Conservation (phyloP, 805 yeast genomes). For the Schwanniomyces polymorphus region DNA sequence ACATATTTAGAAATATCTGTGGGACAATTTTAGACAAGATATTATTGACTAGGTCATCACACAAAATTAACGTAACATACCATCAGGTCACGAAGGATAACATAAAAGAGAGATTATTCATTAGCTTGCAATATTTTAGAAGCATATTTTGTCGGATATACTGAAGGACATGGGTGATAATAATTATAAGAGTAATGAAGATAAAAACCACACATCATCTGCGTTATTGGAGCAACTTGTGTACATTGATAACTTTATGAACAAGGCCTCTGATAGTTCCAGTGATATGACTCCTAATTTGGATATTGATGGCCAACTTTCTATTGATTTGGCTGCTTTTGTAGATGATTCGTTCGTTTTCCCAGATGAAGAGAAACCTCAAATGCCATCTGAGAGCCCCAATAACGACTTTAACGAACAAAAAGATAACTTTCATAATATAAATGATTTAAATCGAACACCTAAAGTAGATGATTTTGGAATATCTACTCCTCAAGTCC, state of each 20-base stretch:
- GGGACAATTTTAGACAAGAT: background rate
- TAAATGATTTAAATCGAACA: background rate
- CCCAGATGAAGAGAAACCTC: constrained; percentile 79
- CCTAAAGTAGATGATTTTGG: background rate
- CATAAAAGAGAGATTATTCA: background rate
- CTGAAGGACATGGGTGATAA: background rate
- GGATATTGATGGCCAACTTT: constrained; percentile 41
- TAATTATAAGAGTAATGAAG: background rate
- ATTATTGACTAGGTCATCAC: background rate
- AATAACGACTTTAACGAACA: constrained; percentile 5
- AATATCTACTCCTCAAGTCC: background rate
- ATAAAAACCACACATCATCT: constrained; percentile 22
- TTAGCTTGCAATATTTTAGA: background rate
- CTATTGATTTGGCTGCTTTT: constrained; percentile 71
- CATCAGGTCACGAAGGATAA: background rate
- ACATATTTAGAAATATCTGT: background rate
- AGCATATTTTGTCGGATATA: background rate
- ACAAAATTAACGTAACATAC: background rate
- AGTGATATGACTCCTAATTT: constrained; percentile 38
- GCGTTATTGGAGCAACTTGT: constrained; percentile 74
- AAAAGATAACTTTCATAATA: background rate
- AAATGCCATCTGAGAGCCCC: constrained; percentile 11
- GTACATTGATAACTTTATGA: constrained; percentile 75
- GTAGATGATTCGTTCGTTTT: constrained; percentile 80
- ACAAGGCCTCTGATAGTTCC: constrained; percentile 28